Evolutionary conservation across 2,329 filamentous ascomycete species (phyloP).

Genomic region (Helotiales sp.): DNA sequence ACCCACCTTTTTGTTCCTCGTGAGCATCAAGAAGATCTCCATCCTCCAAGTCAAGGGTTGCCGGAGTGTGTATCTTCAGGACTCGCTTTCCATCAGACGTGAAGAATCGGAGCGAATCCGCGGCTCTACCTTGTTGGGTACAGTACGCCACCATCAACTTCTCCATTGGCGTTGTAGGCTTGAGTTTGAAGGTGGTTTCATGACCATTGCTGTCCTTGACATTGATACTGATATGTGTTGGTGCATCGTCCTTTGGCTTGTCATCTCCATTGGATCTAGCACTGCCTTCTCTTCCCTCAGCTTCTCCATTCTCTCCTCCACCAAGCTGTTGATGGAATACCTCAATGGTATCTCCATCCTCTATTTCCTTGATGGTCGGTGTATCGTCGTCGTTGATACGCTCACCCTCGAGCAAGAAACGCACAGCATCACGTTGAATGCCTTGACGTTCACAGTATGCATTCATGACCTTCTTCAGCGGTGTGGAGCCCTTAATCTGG

Average conservation of each 20-base stretch:
- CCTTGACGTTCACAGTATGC: slow-evolving; percentile 9
- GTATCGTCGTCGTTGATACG: slow-evolving; percentile 9
- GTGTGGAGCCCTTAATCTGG: slow-evolving; percentile 7
- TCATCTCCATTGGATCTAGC: not conserved
- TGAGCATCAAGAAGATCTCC: slow-evolving; percentile 8
- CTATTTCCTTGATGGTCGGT: slow-evolving; percentile 2
- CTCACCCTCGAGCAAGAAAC: slow-evolving; percentile 9
- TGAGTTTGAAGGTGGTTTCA: slow-evolving; percentile 10
- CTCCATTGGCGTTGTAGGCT: slow-evolving; percentile 4
- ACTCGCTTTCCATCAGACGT: slow-evolving; percentile 8
- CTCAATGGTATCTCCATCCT: slow-evolving; percentile 7
- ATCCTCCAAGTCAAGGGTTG: slow-evolving; percentile 9
- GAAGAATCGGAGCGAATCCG: slow-evolving; percentile 10
- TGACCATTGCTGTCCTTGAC: slow-evolving; percentile 7
- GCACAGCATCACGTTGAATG: not conserved
- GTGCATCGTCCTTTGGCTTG: not conserved
- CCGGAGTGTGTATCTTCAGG: slow-evolving; percentile 5
- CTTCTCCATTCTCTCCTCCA: not conserved
- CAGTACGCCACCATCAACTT: slow-evolving; percentile 14
- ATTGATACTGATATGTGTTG: slow-evolving; percentile 5
- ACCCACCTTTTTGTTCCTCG: slow-evolving; percentile 7
- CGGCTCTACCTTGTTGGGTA: not conserved
- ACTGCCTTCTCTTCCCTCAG: not conserved
- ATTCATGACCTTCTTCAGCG: slow-evolving; percentile 9
- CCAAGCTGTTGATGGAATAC: slow-evolving; percentile 6